Conservation (phyloP, 768 basidiomycete species). For the Cubamyces sp. region DNA sequence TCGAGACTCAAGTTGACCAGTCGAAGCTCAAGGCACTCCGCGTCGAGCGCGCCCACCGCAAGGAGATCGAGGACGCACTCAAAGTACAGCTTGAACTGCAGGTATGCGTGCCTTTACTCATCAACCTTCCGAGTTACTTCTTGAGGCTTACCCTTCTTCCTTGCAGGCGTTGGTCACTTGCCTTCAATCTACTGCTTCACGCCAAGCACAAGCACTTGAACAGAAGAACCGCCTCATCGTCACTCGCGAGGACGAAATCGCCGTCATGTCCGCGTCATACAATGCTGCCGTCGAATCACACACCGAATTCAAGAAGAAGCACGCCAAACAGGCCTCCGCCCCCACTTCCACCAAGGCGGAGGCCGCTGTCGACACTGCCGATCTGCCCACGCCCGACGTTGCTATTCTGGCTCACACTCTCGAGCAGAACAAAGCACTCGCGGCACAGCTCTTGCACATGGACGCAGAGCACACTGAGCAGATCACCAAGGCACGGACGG, state of each 20-base stretch:
- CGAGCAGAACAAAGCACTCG: not conserved
- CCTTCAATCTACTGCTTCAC: not conserved
- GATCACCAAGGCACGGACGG: not conserved
- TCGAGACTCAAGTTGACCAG: not conserved
- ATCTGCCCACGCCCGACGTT: not conserved
- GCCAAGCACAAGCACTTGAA: not conserved
- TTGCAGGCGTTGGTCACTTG: not conserved
- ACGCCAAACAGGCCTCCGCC: not conserved
- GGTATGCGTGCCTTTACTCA: not conserved
- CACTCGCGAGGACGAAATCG: not conserved
- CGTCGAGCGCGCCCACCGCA: not conserved
- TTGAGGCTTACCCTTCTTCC: no score
- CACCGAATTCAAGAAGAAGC: not conserved
- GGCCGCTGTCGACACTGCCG: not conserved
- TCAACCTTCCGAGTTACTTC: not conserved
- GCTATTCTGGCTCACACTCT: not conserved
- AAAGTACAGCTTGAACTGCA: not conserved
- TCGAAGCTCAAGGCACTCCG: not conserved
- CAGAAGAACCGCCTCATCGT: conserved; percentile 1
- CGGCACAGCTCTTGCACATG: not conserved
- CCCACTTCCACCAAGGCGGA: not conserved
- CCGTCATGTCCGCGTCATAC: not conserved
- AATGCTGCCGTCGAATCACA: not conserved
- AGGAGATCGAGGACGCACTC: not conserved
- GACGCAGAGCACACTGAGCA: not conserved